phyloP scores from a whole-genome alignment of 345 rosid species.

The Sonneratia alba region DNA sequence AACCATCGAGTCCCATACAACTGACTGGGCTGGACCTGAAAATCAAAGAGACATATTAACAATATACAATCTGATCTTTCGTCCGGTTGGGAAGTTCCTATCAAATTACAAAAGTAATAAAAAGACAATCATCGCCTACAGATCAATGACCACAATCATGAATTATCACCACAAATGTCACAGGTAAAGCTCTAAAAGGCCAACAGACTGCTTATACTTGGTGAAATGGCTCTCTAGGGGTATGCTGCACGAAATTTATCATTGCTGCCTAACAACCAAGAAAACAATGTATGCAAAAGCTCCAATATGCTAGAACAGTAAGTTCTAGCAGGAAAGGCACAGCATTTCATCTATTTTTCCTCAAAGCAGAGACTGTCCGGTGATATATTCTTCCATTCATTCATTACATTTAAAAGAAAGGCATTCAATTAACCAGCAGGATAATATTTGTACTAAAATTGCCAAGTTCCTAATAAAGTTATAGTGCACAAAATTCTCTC shows the following conservation, averaged over 20 bases:
- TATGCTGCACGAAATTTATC: background rate
- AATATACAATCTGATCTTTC: background rate
- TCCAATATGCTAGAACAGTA: background rate
- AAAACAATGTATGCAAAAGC: background rate
- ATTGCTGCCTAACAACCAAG: background rate
- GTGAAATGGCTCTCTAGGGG: background rate
- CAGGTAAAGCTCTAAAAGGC: too few relatives aligned
- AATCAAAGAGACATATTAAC: constrained; percentile 1
- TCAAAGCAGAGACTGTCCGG: background rate
- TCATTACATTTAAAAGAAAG: background rate
- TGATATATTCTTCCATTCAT: background rate
- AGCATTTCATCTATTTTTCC: background rate
- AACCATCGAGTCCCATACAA: constrained; percentile 78
- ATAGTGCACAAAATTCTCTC: background rate
- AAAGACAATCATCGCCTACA: background rate
- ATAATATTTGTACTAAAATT: background rate
- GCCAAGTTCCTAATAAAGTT: background rate
- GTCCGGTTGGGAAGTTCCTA: background rate
- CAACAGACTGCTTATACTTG: too few relatives aligned
- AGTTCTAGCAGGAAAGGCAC: background rate
- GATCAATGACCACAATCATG: too few relatives aligned
- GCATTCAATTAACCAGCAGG: background rate
- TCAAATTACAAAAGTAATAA: background rate
- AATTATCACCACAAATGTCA: too few relatives aligned
- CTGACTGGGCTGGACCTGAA: constrained; percentile 79